phyloP scores from a whole-genome alignment of 164 flowering plant species.

The Macadamia integrifolia region DNA sequence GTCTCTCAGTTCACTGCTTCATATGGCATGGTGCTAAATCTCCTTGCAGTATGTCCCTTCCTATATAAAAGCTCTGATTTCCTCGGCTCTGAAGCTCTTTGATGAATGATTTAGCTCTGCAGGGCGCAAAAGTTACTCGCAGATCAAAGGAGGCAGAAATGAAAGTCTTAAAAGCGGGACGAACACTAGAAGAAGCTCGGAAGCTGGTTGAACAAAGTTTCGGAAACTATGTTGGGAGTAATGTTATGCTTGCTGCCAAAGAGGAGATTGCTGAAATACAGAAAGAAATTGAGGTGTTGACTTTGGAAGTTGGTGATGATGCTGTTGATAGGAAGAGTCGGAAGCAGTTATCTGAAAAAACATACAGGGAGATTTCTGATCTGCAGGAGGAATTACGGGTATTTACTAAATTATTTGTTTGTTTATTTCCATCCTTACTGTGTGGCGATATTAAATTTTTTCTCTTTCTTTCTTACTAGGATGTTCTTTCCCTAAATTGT shows the following conservation, averaged over 20 bases:
- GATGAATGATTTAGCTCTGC: slow-evolving; percentile 7
- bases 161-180: slow-evolving; percentile 45
- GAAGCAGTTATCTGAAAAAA: slow-evolving; percentile 49
- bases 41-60: slow-evolving; percentile 57
- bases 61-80: not conserved
- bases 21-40: slow-evolving; percentile 98
- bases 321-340: slow-evolving; percentile 69
- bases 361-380: slow-evolving; percentile 69
- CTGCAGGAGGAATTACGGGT: slow-evolving; percentile 80
- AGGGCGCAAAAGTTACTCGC: slow-evolving; percentile 74
- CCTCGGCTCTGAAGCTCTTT: not conserved
- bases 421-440: not conserved
- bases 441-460: not conserved
- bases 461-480: not conserved
- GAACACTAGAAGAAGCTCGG: slow-evolving; percentile 90
- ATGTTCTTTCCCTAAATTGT: not conserved
- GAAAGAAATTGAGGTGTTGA: slow-evolving; percentile 60
- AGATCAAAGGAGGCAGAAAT: slow-evolving; percentile 37
- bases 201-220: slow-evolving; percentile 92
- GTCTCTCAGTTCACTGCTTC: slow-evolving; percentile 97
- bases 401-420: slow-evolving; percentile 4
- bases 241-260: slow-evolving; percentile 87
- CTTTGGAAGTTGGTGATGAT: slow-evolving; percentile 64
- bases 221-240: slow-evolving; percentile 96
- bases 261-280: slow-evolving; percentile 72